phyloP scores from a whole-genome alignment of 495 filamentous ascomycete genomes.

The Trypethelium eluteriae region DNA sequence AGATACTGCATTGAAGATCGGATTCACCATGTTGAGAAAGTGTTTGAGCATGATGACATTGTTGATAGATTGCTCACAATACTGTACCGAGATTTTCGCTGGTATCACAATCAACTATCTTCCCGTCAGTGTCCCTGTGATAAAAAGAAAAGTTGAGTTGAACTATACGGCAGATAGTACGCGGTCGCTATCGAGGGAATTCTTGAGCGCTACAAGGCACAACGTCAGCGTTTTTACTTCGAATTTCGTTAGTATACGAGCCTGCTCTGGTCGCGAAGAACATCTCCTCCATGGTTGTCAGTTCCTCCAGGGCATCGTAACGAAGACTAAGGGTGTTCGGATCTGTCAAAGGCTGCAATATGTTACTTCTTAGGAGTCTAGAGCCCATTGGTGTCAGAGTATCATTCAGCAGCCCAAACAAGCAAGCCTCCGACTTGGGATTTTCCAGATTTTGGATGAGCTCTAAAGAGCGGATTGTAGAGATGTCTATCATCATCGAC shows the following conservation, averaged over 20 bases:
- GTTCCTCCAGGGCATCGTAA: slow-evolving; percentile 77
- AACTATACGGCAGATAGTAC: slow-evolving; percentile 47
- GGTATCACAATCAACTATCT: slow-evolving; percentile 59
- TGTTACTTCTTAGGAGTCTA: slow-evolving; percentile 67
- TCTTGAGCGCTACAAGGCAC: slow-evolving; percentile 52
- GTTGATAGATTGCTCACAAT: slow-evolving; percentile 73
- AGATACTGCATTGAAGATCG: slow-evolving; percentile 59
- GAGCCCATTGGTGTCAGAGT: slow-evolving; percentile 84
- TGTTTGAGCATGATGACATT: slow-evolving; percentile 81
- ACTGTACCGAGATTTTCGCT: slow-evolving; percentile 54
- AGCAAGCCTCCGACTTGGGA: slow-evolving; percentile 62
- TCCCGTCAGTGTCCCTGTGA: slow-evolving; percentile 24
- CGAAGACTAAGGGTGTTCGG: slow-evolving; percentile 52
- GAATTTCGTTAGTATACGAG: slow-evolving; percentile 24
- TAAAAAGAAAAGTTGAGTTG: background rate
- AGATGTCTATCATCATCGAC: slow-evolving; percentile 88
- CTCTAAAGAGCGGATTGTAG: slow-evolving; percentile 77
- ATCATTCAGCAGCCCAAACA: slow-evolving; percentile 78
- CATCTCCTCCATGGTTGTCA: slow-evolving; percentile 78
- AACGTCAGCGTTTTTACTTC: slow-evolving; percentile 12
- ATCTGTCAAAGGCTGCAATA: slow-evolving; percentile 85
- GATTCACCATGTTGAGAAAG: slow-evolving; percentile 60
- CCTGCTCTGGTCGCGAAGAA: slow-evolving; percentile 68
- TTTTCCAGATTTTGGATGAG: slow-evolving; percentile 80
- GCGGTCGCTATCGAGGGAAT: slow-evolving; percentile 63